phyloP scores from a whole-genome alignment of 139 green algal species.

The Diplosphaera chodatii region DNA sequence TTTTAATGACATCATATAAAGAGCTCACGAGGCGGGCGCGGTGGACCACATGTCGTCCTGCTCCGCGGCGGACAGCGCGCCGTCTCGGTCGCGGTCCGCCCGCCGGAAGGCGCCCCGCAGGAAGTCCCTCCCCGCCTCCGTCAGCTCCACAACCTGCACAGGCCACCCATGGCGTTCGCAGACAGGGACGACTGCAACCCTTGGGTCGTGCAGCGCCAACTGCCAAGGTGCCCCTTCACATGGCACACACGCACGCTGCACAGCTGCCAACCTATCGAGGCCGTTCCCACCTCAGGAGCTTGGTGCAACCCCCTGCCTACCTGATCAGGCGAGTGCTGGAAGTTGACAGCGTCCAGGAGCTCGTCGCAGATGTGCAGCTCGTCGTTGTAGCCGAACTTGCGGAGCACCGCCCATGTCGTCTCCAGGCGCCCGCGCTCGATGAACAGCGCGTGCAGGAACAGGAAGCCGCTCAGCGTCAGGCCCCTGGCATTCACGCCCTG shows the following conservation, averaged over 20 bases:
- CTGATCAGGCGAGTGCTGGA: constrained; percentile 12
- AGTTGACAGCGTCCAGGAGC: constrained; percentile 40
- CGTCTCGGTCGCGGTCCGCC: constrained; percentile 49
- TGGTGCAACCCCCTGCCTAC: too few relatives aligned
- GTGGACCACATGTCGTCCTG: constrained; percentile 54
- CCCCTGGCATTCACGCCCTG: constrained; percentile 53
- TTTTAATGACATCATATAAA: not conserved
- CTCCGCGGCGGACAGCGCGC: constrained; percentile 35
- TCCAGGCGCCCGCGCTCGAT: constrained; percentile 87
- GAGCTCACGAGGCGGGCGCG: constrained; percentile 22
- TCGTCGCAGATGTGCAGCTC: constrained; percentile 49
- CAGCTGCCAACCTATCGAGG: too few relatives aligned
- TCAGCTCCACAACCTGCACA: constrained; percentile 56
- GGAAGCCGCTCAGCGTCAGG: constrained; percentile 83
- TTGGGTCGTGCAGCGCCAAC: too few relatives aligned
- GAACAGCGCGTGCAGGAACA: constrained; percentile 93
- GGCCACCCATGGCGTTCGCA: too few relatives aligned
- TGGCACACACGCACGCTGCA: too few relatives aligned
- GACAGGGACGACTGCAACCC: not conserved
- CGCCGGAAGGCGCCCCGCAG: constrained; percentile 46
- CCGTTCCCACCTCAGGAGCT: too few relatives aligned
- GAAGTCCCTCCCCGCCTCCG: constrained; percentile 36
- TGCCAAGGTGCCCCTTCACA: too few relatives aligned
- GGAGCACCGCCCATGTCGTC: constrained; percentile 84
- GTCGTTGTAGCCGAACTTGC: constrained; percentile 77